A percentile compares a stretch with the other conserved stretches of the same genome.
Evolutionary conservation across 2,329 filamentous ascomycete species (phyloP).

Genomic region (Aspergillus texensis): DNA sequence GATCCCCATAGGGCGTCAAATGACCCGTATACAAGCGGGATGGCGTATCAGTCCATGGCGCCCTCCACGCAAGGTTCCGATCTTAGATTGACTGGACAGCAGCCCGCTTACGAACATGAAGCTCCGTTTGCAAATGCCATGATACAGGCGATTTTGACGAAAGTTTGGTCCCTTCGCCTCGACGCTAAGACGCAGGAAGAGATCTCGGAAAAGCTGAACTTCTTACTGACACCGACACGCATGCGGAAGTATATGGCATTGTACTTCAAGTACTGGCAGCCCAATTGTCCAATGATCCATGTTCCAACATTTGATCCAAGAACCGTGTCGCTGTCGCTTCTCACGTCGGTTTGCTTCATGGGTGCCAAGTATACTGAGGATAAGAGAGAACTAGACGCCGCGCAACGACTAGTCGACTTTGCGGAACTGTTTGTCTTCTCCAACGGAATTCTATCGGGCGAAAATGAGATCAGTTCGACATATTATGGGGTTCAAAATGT

Average conservation of each 20-base stretch:
- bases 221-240: constrained; percentile 43
- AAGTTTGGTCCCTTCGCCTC: constrained; percentile 41
- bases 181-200: constrained; percentile 43
- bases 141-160: constrained; percentile 44
- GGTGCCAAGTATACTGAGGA: constrained; percentile 50
- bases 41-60: constrained; percentile 21
- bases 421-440: constrained; percentile 49
- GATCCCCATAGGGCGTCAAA: constrained; percentile 28
- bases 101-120: constrained; percentile 38
- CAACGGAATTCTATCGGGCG: constrained; percentile 43
- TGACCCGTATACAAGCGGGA: constrained; percentile 23
- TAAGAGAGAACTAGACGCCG: constrained; percentile 39
- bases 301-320: constrained; percentile 45
- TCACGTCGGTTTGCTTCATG: constrained; percentile 46
- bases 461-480: constrained; percentile 41
- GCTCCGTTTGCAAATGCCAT: constrained; percentile 42
- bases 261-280: constrained; percentile 52
- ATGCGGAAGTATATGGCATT: constrained; percentile 46
- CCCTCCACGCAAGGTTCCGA: constrained; percentile 23
- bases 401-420: constrained; percentile 46
- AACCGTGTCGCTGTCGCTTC: constrained; percentile 38
- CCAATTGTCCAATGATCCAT: constrained; percentile 49
- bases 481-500: constrained; percentile 29
- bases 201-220: constrained; percentile 42
- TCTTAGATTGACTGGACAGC: constrained; percentile 23